Percentiles rank a stretch among this genome's conserved stretches.
Conservation (phyloP, 2,329 filamentous ascomycete genomes). For the Aspergillus ochraceus region DNA sequence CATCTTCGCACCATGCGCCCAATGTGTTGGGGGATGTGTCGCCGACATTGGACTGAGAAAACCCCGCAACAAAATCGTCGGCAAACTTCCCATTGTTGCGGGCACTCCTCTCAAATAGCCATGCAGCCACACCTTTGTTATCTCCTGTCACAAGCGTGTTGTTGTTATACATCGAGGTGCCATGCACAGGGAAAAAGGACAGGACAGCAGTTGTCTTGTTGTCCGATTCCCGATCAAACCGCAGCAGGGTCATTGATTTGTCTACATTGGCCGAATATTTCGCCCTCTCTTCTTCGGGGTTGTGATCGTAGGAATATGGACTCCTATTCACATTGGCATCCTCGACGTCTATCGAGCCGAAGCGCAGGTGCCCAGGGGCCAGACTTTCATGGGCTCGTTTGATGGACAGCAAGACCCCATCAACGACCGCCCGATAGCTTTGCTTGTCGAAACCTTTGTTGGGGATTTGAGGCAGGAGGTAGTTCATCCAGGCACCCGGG, state of each 20-base stretch:
- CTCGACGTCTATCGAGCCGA: constrained; percentile 67
- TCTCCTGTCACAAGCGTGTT: constrained; percentile 91
- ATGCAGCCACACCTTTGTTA: constrained; percentile 92
- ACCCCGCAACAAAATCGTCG: constrained; percentile 79
- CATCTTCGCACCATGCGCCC: constrained; percentile 88
- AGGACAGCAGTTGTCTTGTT: constrained; percentile 76
- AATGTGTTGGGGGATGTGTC: constrained; percentile 87
- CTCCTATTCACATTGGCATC: constrained; percentile 89
- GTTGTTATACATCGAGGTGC: constrained; percentile 86
- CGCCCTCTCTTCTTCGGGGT: constrained; percentile 72
- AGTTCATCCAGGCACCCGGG: constrained; percentile 91
- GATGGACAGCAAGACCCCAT: constrained; percentile 80
- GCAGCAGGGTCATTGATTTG: constrained; percentile 76
- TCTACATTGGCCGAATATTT: constrained; percentile 67
- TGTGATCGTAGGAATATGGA: constrained; percentile 82
- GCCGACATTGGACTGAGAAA: constrained; percentile 87
- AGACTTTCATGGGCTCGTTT: constrained; percentile 74
- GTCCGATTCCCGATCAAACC: constrained; percentile 73
- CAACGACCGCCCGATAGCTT: constrained; percentile 85
- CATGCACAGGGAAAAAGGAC: constrained; percentile 91
- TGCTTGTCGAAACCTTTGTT: constrained; percentile 82
- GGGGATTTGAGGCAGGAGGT: constrained; percentile 87
- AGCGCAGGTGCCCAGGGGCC: constrained; percentile 66
- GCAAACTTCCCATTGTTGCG: constrained; percentile 55
- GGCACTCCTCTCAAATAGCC: constrained; percentile 74